Evolutionary conservation across 768 basidiomycete species (phyloP), one percentile per base, ranked within the genome.

Genomic region (Stropharia rugosoannulata): DNA sequence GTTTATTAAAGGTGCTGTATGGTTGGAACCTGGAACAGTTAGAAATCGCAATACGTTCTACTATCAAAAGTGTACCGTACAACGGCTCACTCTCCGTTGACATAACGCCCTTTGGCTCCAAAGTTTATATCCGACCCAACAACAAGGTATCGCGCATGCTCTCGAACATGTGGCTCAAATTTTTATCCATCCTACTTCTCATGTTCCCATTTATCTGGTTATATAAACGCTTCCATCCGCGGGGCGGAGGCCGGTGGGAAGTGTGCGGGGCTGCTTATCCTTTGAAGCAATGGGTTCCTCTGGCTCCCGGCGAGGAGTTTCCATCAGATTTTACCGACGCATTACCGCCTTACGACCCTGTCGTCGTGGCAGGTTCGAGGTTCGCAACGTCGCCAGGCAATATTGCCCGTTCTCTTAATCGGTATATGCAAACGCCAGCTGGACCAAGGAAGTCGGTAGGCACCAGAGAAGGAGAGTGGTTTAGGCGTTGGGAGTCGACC

Each of bases 131-230:
- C 52, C 81, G 89, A 16, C 85, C 93, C 0, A 73, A 86, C 59
- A 90, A 85, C 67, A 62, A 61, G 43, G 74, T 93, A 56, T 85
- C 90, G 5, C 77, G 86, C 44, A 78, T 80, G 59, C 80, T 92
- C 40, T 86, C 86, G 25, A 85, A 84, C 60, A 79, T 76, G 58
- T 92, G 87, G 83, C 69, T 93, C 63, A 85, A 84, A 60, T 76
- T 89, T 61, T 65, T 93, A 11, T 77, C 85, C 18, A 83, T 86
- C 62, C 73, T 93, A 54, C 75, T 85, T 11, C 68, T 92, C 56
- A 76, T 94, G 55, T 93, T 83, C 64, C 91, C 90, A 0, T 84
- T 91, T 67, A 78, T 93, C 58, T 93, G 90, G 90, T 69, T 93
- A 3, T 91, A 83, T 70, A 84, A 84, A 66, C 82, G 85, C 4